phyloP scores from a whole-genome alignment of 805 yeast genomes.

The Metschnikowia vanudenii region DNA sequence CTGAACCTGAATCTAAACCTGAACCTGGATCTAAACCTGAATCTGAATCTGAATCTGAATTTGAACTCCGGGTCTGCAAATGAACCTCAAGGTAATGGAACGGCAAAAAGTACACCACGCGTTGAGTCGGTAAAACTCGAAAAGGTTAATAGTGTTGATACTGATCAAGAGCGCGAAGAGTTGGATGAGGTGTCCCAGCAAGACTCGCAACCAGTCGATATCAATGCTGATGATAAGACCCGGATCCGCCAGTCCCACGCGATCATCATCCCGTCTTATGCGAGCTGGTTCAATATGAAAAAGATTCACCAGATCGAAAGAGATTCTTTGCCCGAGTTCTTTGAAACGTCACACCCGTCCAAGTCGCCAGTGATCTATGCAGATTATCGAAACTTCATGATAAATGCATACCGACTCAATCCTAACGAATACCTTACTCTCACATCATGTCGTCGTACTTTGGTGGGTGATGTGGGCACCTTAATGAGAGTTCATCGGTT shows the following conservation, averaged over 20 bases:
- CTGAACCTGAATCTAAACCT: not conserved
- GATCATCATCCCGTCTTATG: conserved; percentile 81
- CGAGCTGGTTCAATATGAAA: conserved; percentile 79
- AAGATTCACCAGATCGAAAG: conserved; percentile 75
- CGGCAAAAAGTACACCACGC: not conserved
- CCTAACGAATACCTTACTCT: conserved; percentile 88
- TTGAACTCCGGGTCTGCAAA: not conserved
- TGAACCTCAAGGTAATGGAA: conserved; percentile 1
- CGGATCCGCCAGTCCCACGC: conserved; percentile 69
- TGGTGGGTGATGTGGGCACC: conserved; percentile 90
- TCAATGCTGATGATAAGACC: conserved; percentile 18
- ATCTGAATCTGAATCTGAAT: not conserved
- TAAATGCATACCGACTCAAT: conserved; percentile 81
- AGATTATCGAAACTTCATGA: conserved; percentile 83
- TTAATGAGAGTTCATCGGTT: conserved; percentile 81
- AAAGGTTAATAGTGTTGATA: not conserved
- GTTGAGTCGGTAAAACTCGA: conserved; percentile 4
- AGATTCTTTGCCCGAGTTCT: conserved; percentile 85
- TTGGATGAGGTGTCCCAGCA: conserved; percentile 2
- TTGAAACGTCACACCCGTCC: conserved; percentile 64
- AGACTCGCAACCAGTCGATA: conserved; percentile 9
- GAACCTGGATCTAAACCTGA: not conserved
- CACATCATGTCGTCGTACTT: conserved; percentile 86
- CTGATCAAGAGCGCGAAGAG: not conserved
- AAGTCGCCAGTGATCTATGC: conserved; percentile 81